Evolutionary conservation across 2,329 filamentous ascomycete species (phyloP), one percentile per base, ranked within the genome.

Genomic region (Fusarium sororula): DNA sequence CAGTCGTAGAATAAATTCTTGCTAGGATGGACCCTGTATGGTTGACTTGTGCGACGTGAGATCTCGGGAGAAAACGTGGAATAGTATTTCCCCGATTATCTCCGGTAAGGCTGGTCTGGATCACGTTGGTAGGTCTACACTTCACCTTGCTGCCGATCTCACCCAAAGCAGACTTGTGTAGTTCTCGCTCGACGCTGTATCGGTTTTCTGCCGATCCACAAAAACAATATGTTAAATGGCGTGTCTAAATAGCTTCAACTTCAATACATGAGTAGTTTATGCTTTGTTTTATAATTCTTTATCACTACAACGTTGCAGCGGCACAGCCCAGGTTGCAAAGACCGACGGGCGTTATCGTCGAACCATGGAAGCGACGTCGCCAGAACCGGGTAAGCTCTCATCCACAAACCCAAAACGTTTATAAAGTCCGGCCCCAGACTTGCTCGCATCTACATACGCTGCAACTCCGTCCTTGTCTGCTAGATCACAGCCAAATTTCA

Each of bases 381-480:
- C 67, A 28, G 70, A 55, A 24, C 56, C 48, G 37, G 63, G 56
- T 38, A 70, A 39, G 5, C 68, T 74, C 39, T 72, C 58, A 18
- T 75, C 73, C 15, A 72, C 51, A 56, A 75, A 75, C 14, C 70
- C 66, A 28, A 72, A 74, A 24, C 64, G 63, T 32, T 59, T 39
- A 9, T 75, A 75, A 14, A 75, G 44, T 4, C 57, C 47, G 11
- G 63, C 63, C 15, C 73, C 73, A 12, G 51, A 44, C 24, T 74
- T 71, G 20, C 57, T 78, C 3, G 77, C 76, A 57, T 79, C 77
- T 5, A 79, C 76, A 54, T 79, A 79, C 4, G 70, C 74, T 22
- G 51, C 74, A 30, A 75, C 74, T 3, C 66, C 53, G 4, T 77
- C 26, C 13, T 63, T 41, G 11, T 79, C 77, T 0, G 75, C 77